Evolutionary conservation across 208 protist species (phyloP), one percentile per base, ranked within the genome.

Genomic region (Angomonas ambiguus): DNA sequence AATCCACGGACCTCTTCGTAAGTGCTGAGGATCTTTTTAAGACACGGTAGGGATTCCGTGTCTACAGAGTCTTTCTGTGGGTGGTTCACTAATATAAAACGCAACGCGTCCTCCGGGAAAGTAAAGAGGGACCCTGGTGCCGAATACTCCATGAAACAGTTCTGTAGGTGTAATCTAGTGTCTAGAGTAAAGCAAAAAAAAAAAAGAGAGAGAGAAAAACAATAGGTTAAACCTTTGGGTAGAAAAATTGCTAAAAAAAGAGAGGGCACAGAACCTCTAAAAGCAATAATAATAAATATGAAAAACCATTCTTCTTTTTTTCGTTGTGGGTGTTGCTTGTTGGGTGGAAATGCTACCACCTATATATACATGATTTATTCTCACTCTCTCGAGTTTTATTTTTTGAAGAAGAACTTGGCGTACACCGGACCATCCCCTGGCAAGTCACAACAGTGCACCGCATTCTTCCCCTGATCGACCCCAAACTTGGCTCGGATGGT

Each of bases 401-500:
- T 30, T 16, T 76, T 69, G 62, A 95, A 93, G 41, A 93, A 90
- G 27, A 85, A 85, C 42, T 91, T 80, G 3, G 85, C 67, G 67
- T 94, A 94, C 34, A 98, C 34, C 16, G 80, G 72, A 2, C 89
- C 96, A 58, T 98, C 97, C 35, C 88, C 88, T 1, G 80, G 78
- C 30, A 99, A 72, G 70, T 99, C 97, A 61, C 95, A 98, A 77
- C 93, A 97, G 75, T 99, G 97, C 38, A 98, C 83, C 4, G 94
- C 93, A 62, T 98, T 98, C 31, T 82, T 30, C 32, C 80, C 67
- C 24, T 81, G 76, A 57, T 93, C 76, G 6, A 76, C 30, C 20
- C 96, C 96, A 72, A 86, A 98, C n/a, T 74, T 71, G 30, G 93
- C 94, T 31, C 96, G 85, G 22, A 98, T 82, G 8, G 91, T 88